Evolutionary conservation across 805 yeast genomes (phyloP), one percentile per base, ranked within the genome.

Genomic region (Monosporozyma servazzii): DNA sequence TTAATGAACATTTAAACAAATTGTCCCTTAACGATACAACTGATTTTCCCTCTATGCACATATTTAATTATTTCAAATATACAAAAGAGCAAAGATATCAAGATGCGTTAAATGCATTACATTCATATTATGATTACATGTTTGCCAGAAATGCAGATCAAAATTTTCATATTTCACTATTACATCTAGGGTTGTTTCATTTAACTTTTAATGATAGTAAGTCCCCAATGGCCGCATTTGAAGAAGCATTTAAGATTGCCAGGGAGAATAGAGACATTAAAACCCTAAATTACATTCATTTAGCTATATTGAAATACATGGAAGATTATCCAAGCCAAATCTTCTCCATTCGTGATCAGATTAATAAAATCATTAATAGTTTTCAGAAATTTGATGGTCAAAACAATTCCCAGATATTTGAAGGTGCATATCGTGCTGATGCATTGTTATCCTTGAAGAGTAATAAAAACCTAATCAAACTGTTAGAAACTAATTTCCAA

Each of bases 171-270:
- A 83, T 84, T 64, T 90, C 95, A 0, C 70, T 88, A 31, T 72
- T 87, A 18, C 81, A 86, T 2, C 69, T 84, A 47, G 95, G 93
- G 0, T 74, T 86, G 0, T 68, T 86, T 41, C 88, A 87, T 56
- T 82, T 84, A 21, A 78, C 77, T 48, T 86, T 84, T 63, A 81
- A 82, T 29, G 80, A 82, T 51, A 77, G 77, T 55, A 75, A 75
- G 11, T 84, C 84, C 53, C 95, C 96, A 0, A 64, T 88, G 13
- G 75, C 83, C 56, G 84, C 95, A 1, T 85, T 88, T 8, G 88
- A 85, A 55, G 96, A 89, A 64, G 93, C 96, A 0, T 84, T 88
- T 2, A 74, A 85, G 6, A 88, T 89, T 2, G 96, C 96, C 0
- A 72, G 96, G 57, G 96, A 89, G 59, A 83, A 84, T 58, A 82